These are phyloP conservation scores for Xylaria grammica DNA, from an alignment of 495 filamentous ascomycete genomes.

Conservation along the genomic window DNA sequence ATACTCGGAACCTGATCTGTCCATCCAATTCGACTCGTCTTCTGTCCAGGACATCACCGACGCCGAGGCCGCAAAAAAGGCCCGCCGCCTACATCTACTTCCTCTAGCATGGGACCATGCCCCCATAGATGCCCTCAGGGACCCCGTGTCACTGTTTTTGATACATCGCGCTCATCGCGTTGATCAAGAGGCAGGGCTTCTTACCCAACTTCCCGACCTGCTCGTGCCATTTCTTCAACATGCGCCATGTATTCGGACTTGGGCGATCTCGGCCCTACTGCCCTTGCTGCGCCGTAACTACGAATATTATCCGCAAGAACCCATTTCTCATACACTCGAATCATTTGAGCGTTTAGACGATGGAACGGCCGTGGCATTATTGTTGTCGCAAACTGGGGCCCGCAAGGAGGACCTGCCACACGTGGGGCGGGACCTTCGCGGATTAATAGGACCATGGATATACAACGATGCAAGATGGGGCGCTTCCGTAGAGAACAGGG, in stretches of 20 bases:
- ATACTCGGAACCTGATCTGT: constrained; percentile 31
- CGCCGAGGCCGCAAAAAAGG: constrained; percentile 67
- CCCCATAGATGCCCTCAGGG: constrained; percentile 52
- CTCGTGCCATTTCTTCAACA: constrained; percentile 76
- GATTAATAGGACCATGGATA: constrained; percentile 82
- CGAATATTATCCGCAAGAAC: constrained; percentile 75
- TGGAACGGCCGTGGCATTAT: constrained; percentile 64
- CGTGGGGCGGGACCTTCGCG: constrained; percentile 74
- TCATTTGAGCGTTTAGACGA: constrained; percentile 67
- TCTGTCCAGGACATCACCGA: constrained; percentile 67
- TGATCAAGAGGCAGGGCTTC: constrained; percentile 77
- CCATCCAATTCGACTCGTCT: constrained; percentile 59
- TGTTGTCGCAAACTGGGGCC: constrained; percentile 67
- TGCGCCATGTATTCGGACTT: constrained; percentile 67
- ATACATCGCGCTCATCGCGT: constrained; percentile 76
- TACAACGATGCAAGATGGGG: constrained; percentile 71
- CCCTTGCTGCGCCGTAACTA: constrained; percentile 81
- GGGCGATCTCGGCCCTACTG: constrained; percentile 79
- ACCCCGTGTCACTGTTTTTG: constrained; percentile 71
- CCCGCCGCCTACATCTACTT: constrained; percentile 71
- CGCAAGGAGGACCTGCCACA: constrained; percentile 46
- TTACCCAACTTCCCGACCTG: constrained; percentile 73
- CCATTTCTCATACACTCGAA: constrained; percentile 59
- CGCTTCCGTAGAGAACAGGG: constrained; percentile 33
- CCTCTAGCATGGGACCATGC: constrained; percentile 60